phyloP scores from a whole-genome alignment of 352 stramenopile genomes.

The Aphanomyces euteiches region DNA sequence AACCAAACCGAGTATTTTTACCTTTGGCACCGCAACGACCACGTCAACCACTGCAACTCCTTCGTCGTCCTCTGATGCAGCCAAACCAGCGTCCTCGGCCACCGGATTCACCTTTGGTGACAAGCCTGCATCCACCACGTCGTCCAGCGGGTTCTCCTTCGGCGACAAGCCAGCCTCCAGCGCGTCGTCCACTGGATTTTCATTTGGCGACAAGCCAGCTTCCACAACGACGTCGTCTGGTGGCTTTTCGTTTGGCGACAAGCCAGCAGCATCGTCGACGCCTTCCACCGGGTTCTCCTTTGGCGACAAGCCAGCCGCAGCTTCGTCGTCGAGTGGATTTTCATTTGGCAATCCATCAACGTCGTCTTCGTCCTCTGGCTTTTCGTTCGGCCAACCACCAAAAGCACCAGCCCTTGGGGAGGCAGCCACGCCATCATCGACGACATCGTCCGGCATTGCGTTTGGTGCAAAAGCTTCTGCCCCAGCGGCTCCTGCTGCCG shows the following conservation, averaged over 20 bases:
- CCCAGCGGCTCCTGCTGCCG: constrained; percentile 14
- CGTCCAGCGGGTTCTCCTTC: neutral
- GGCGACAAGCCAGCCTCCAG: constrained; percentile 35
- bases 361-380: constrained; percentile 37
- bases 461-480: constrained; percentile 15
- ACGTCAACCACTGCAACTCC: neutral
- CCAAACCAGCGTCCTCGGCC: constrained; percentile 14
- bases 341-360: constrained; percentile 32
- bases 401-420: neutral
- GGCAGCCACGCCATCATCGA: constrained; percentile 17
- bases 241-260: constrained; percentile 11
- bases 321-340: constrained; percentile 7
- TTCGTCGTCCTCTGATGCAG: constrained; percentile 20
- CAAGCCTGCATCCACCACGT: constrained; percentile 4
- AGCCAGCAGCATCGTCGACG: constrained; percentile 14
- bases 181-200: constrained; percentile 41
- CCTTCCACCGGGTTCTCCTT: constrained; percentile 42
- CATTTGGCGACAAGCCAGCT: constrained; percentile 36
- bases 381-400: constrained; percentile 41
- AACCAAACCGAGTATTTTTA: neutral
- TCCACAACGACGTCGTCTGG: neutral
- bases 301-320: constrained; percentile 21
- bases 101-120: constrained; percentile 45
- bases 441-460: constrained; percentile 22
- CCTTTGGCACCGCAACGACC: constrained; percentile 1